Base-by-base conservation (phyloP, 2,329 filamentous ascomycete species). In the Diaporthe vaccinii region DNA sequence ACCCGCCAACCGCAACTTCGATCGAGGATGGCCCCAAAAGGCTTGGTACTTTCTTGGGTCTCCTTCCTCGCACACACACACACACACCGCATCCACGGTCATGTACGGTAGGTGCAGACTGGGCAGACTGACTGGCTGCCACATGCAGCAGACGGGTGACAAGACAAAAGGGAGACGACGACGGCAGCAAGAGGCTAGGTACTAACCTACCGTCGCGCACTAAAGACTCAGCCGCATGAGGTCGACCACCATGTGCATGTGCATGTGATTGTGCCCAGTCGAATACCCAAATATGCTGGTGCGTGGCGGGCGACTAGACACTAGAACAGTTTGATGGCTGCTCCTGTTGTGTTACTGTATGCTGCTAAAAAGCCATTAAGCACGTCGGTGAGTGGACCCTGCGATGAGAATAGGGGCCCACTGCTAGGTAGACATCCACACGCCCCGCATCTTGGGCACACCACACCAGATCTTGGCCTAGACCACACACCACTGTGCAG, bases 11-110 rank as follows among this genome's bases (percentile, higher is more conserved):
- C n/a, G n/a, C n/a, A n/a, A n/a, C n/a, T 34, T 59, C 57, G 57
- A 59, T 39, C 34, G 20, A 12, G 57, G 58, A 28, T 62, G 28
- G 8, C 15, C 28, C 58, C 36, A 62, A 62, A 31, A 46, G 59
- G 36, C 59, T 62, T 62, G 59, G 59, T 28, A 46, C 9, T 65
- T 65, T 65, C 59, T 65, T 65, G 59, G 59, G 59, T 7, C 4
- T 25, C 34, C n/a, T 20, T 14, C 12, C 34, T 20, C 12, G 8
- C 31, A 12, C 31, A 8, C 8, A 4, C 28, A 20, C 17, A 39
- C 20, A 31, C 20, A 39, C 31, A 59, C 31, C 34, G 34, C 51
- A 53, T 15, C 22, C 22, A 22, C 55, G 34, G 8, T 46, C 41
- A 46, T 46, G 36, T 17, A 20, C 17, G 44, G 44, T 8, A 22